Evolutionary conservation across 1,284 basidiomycete genomes (phyloP), one percentile per base, ranked within the genome.

Genomic region (Irpex lacteus): DNA sequence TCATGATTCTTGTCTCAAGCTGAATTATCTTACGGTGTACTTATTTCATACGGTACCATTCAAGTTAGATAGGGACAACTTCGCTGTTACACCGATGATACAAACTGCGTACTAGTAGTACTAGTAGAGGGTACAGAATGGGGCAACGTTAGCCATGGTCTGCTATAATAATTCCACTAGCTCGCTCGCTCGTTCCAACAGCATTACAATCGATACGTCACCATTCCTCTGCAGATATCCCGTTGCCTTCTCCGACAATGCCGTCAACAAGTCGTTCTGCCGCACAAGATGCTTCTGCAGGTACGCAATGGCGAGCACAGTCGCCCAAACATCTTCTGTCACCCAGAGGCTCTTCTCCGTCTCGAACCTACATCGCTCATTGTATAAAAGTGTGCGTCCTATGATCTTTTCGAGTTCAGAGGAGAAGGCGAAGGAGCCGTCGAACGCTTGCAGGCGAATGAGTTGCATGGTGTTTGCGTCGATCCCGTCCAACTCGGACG

Each of bases 231-330:
- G 2, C 19, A 62, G 13, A 32, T 11, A 58, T 2, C 19, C 36
- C 55, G 52, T 59, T 13, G 61, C 61, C 56, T 62, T 62, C 32
- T 65, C 61, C 7, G 50, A 7, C 2, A 65, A 50, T 21, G 50
- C 47, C 1, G 60, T 61, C 52, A 55, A 53, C 11, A 65, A 40
- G 15, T 65, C 64, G 9, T 36, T 49, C 53, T 62, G 58, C 15
- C 47, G 44, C 1, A 15, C 4, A n/a, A 62, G 44, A 37, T 65
- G 38, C 15, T 60, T 60, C 57, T 63, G 47, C 11, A 65, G 36
- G 38, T 60, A 63, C 32, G 59, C 64, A 19, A 65, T 15, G 11
- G 61, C 64, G 26, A 63, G 58, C n/a, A 60, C 61, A 52, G 64
- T 65, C 21, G 59, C 64, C 64, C 64, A 65, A 18, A 59, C 32